phyloP scores from a whole-genome alignment of 169 alveolate species.

The Cryptosporidium meleagridis region DNA sequence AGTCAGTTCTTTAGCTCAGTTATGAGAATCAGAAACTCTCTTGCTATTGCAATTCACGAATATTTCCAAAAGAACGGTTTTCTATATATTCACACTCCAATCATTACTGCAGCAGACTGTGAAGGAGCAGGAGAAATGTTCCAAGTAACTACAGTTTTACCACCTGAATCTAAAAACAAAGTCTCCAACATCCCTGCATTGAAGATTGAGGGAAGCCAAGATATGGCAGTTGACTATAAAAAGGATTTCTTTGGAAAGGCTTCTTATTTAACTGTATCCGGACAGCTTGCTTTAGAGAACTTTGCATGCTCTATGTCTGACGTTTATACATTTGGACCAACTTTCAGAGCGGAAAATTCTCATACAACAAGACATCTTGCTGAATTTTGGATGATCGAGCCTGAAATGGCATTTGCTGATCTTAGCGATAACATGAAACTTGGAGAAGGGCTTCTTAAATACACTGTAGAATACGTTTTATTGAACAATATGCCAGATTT shows the following conservation, averaged over 20 bases:
- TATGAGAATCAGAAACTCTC: slow-evolving; percentile 92
- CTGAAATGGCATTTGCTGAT: slow-evolving; percentile 97
- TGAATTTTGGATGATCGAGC: slow-evolving; percentile 99
- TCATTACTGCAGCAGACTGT: slow-evolving; percentile 98
- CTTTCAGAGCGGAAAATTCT: slow-evolving; percentile 99
- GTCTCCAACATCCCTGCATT: background rate
- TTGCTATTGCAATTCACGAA: slow-evolving; percentile 95
- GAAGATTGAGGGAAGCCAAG: slow-evolving; percentile 68
- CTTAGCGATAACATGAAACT: slow-evolving; percentile 93
- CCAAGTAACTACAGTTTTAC: slow-evolving; percentile 93
- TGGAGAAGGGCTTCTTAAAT: slow-evolving; percentile 97
- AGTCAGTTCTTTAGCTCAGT: slow-evolving; percentile 94
- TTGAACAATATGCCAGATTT: slow-evolving; percentile 93
- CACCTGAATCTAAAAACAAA: background rate
- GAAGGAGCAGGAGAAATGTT: slow-evolving; percentile 99
- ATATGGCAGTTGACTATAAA: slow-evolving; percentile 85
- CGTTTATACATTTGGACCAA: slow-evolving; percentile 99
- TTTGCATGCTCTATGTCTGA: slow-evolving; percentile 95
- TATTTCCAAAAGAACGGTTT: slow-evolving; percentile 95
- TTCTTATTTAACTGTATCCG: slow-evolving; percentile 97
- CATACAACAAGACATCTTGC: slow-evolving; percentile 97
- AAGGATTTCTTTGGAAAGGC: slow-evolving; percentile 96
- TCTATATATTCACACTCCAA: slow-evolving; percentile 96
- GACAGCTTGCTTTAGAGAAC: slow-evolving; percentile 95
- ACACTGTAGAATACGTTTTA: slow-evolving; percentile 91